These are phyloP conservation scores for Eutrema heterophyllum DNA, from an alignment of 345 rosid species.

Conservation along the genomic window DNA sequence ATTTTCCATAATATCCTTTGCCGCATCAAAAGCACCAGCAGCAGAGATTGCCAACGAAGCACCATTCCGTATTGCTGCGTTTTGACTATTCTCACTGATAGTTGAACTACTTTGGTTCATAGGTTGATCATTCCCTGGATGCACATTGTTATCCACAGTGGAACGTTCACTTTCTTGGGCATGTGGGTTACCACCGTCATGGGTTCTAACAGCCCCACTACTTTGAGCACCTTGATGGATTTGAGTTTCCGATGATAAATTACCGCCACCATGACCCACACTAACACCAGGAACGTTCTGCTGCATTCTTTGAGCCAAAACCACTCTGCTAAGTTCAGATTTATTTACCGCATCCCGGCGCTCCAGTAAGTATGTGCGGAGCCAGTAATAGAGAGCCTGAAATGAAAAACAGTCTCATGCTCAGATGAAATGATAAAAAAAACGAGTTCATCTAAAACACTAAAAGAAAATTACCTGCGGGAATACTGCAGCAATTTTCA, in stretches of 20 bases:
- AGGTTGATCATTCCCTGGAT: slow-evolving; percentile 66
- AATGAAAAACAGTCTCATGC: not conserved
- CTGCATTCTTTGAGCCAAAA: slow-evolving; percentile 89
- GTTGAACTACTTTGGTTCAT: slow-evolving; percentile 64
- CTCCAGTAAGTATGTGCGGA: slow-evolving; percentile 93
- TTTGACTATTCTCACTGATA: slow-evolving; percentile 57
- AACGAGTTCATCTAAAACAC: not conserved
- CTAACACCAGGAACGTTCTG: slow-evolving; percentile 50
- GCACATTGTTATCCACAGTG: slow-evolving; percentile 47
- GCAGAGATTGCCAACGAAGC: slow-evolving; percentile 70
- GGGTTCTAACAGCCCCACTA: slow-evolving; percentile 55
- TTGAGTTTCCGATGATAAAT: slow-evolving; percentile 53
- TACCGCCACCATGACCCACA: slow-evolving; percentile 55
- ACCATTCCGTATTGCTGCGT: slow-evolving; percentile 56
- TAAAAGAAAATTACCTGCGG: slow-evolving; percentile 60
- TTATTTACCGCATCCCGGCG: slow-evolving; percentile 95
- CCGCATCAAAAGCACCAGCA: slow-evolving; percentile 88
- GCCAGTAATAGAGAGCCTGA: slow-evolving; percentile 98
- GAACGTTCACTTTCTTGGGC: slow-evolving; percentile 80
- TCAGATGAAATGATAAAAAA: slow-evolving; percentile 12
- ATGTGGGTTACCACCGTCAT: slow-evolving; percentile 64
- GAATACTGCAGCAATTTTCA: slow-evolving; percentile 81
- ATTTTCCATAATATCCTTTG: slow-evolving; percentile 95
- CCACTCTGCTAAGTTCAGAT: slow-evolving; percentile 65
- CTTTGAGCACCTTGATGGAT: slow-evolving; percentile 54